A percentile compares a stretch with the other conserved stretches of the same genome.
These are phyloP conservation scores for Byssochlamys sp. DNA, from an alignment of 2,329 filamentous ascomycete species.

Conservation along the genomic window DNA sequence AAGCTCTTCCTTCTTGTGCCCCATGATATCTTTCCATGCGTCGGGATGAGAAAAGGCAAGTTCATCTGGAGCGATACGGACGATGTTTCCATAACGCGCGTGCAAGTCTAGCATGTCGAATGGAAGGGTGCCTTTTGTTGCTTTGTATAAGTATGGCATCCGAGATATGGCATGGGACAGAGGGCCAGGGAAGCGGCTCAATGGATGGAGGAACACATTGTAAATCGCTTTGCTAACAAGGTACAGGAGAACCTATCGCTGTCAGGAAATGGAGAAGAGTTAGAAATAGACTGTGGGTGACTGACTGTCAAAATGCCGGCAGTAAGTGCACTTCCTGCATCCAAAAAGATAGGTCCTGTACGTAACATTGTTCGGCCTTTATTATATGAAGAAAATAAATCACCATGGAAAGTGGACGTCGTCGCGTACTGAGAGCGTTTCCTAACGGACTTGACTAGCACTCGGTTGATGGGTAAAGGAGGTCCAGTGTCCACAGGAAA, in stretches of 20 bases:
- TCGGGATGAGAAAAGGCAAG: constrained; percentile 14
- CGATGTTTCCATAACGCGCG: constrained; percentile 17
- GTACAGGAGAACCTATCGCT: constrained; percentile 1
- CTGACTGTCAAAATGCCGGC: not conserved
- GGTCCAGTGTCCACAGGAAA: not conserved
- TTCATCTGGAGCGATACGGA: constrained; percentile 21
- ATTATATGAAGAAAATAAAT: not conserved
- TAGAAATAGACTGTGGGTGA: not conserved
- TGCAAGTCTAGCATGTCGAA: constrained; percentile 16
- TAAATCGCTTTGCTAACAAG: constrained; percentile 7
- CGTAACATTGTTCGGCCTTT: not conserved
- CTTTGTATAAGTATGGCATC: constrained; percentile 8
- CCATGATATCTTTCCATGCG: constrained; percentile 22
- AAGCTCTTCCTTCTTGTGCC: constrained; percentile 8
- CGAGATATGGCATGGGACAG: constrained; percentile 6
- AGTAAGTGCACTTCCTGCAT: not conserved
- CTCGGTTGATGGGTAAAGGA: not conserved
- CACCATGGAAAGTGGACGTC: not conserved
- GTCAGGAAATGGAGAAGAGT: not conserved
- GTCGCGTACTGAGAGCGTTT: not conserved
- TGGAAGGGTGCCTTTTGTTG: constrained; percentile 10
- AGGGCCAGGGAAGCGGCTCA: constrained; percentile 16
- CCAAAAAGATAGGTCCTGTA: not conserved
- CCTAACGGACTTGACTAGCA: not conserved
- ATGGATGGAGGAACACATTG: constrained; percentile 16